phyloP scores from a whole-genome alignment of 169 alveolate genomes.

The Eimeria maxima region DNA sequence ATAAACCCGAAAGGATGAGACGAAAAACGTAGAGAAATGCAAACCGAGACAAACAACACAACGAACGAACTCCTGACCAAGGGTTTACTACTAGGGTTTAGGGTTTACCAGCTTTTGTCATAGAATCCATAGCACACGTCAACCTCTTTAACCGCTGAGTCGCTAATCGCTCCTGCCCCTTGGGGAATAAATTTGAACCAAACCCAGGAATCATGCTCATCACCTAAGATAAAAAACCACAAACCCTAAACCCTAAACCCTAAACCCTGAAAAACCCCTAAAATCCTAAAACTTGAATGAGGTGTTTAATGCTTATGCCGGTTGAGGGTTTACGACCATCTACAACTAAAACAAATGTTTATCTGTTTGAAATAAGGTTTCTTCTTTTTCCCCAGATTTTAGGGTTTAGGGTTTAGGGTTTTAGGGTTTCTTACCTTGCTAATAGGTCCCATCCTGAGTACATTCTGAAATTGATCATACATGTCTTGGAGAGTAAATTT shows the following conservation, averaged over 20 bases:
- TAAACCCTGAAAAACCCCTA: not conserved
- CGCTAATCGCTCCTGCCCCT: conserved; percentile 98
- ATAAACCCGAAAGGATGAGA: no score
- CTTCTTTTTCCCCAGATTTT: no score
- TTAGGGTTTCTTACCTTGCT: conserved; percentile 85
- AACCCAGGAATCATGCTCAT: conserved; percentile 98
- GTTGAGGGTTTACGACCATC: not conserved
- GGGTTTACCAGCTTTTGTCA: conserved; percentile 93
- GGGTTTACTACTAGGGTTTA: not conserved
- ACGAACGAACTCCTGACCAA: no score
- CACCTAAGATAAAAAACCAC: conserved; percentile 88
- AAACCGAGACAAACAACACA: no score
- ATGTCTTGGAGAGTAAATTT: conserved; percentile 97
- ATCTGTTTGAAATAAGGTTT: no score
- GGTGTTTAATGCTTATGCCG: not conserved
- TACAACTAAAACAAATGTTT: no score
- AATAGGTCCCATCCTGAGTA: conserved; percentile 98
- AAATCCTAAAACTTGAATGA: not conserved
- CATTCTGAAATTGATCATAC: conserved; percentile 97
- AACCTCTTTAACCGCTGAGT: conserved; percentile 97
- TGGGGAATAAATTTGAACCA: conserved; percentile 94
- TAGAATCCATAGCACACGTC: conserved; percentile 98
- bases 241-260: conserved; percentile 42
- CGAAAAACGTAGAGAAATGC: no score
- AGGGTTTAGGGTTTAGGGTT: not conserved